Conservation (phyloP, 306 rosid genomes). For the Casuarina cunninghamiana region DNA sequence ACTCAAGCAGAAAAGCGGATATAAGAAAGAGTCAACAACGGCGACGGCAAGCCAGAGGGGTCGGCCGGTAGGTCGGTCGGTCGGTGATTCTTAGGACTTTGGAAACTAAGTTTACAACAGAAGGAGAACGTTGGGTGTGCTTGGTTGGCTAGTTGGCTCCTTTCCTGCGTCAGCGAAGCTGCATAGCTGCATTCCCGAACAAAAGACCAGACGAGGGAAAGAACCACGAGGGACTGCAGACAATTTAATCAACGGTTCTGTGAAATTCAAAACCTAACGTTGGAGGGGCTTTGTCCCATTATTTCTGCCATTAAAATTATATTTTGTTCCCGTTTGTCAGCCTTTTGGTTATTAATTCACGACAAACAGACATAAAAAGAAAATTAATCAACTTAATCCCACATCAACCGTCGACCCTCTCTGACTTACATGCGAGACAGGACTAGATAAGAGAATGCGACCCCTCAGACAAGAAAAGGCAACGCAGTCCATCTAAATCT, state of each 20-base stretch:
- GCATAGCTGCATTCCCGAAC: background rate
- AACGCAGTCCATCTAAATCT: background rate
- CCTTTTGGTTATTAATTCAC: background rate
- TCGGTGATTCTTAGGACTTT: background rate
- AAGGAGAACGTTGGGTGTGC: too few relatives aligned
- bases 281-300: background rate
- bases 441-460: background rate
- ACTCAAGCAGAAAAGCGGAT: background rate
- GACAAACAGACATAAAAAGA: background rate
- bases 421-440: background rate
- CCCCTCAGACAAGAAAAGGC: too few relatives aligned
- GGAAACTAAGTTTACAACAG: background rate
- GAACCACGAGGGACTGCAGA: background rate
- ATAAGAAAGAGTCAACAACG: slow-evolving; percentile 4
- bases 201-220: too few relatives aligned
- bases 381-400: background rate
- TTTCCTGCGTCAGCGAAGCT: background rate
- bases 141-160: too few relatives aligned
- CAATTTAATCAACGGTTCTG: slow-evolving; percentile 2
- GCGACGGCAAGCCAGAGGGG: background rate
- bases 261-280: background rate
- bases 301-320: background rate
- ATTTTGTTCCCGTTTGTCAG: background rate
- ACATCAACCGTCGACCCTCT: background rate
- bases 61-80: background rate